Base-by-base conservation (phyloP, 441 rosid species). In the Raphanus hybrid region DNA sequence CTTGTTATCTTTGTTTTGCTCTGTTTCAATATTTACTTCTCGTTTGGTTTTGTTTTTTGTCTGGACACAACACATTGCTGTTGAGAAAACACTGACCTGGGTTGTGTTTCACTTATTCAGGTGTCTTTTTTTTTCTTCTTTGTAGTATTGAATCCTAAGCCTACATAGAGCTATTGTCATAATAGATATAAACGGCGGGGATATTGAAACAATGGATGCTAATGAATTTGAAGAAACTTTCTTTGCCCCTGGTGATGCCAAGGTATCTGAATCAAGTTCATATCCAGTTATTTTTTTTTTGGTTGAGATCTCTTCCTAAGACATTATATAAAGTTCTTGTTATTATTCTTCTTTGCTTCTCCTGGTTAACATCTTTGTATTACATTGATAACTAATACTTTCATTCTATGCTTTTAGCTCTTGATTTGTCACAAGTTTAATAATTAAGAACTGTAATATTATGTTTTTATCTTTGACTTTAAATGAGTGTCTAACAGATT, bases 181-280 rank as follows among this genome's bases (percentile, higher is more conserved):
- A 75, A 63, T 29, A 29, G 34, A 54, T 72, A 74, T 74, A 71
- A 58, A 70, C 63, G 8, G 79, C 82, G 82, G 82, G 60, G 78
- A 20, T 79, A 12, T 60, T 61, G 83, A 86, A 73, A 77, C 48
- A 41, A 94, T 96, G 99, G 99, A 96, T 79, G 79, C 76, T 57
- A 74, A 82, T 45, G 98, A 92, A 81, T 91, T 91, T 74, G 98
- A 96, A 87, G 98, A 96, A 80, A 93, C 73, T 69, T 86, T 90
- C 67, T 93, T 94, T 83, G 93, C 96, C 11, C 92, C 88, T 50
- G 83, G 89, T 67, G 99, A 96, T 86, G 97, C 98, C 80, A 94
- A 93, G 99, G 99, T 96, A 88, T 77, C 80, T 61, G 41, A 64
- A 55, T 64, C 71, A 54, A 54, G 58, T 54, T 15, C 20, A 52